phyloP scores from a whole-genome alignment of 768 basidiomycete species.

The Psilocybe cubensis region DNA sequence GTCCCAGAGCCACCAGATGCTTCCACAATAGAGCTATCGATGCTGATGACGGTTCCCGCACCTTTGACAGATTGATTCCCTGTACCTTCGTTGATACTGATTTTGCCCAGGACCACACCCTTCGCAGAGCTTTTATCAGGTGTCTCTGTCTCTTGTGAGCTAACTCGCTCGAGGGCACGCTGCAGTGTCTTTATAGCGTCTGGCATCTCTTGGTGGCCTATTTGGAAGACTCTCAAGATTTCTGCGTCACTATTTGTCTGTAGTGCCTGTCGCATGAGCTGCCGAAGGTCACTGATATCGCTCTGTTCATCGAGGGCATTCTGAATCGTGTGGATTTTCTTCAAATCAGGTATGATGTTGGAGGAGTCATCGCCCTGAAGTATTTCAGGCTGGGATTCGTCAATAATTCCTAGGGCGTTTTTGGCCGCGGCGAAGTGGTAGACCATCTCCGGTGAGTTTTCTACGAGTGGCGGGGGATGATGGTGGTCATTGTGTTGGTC shows the following conservation, averaged over 20 bases:
- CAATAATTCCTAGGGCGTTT: constrained; percentile 22
- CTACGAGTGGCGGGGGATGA: constrained; percentile 2
- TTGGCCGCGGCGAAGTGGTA: constrained; percentile 22
- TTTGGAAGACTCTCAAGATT: constrained; percentile 65
- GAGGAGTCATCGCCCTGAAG: not conserved
- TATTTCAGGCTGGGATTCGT: not conserved
- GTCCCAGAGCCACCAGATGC: constrained; percentile 18
- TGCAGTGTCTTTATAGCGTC: constrained; percentile 84
- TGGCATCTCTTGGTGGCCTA: constrained; percentile 69
- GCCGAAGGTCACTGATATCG: constrained; percentile 60
- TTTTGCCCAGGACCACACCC: constrained; percentile 20
- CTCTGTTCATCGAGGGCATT: constrained; percentile 45
- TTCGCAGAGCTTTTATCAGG: constrained; percentile 3
- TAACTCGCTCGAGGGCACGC: constrained; percentile 39
- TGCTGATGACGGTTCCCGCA: constrained; percentile 27
- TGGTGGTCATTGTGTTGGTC: constrained; percentile 2
- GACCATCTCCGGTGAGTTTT: constrained; percentile 16
- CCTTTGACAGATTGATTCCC: constrained; percentile 12
- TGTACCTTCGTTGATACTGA: constrained; percentile 20
- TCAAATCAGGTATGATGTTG: constrained; percentile 25
- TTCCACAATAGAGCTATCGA: constrained; percentile 24
- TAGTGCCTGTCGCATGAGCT: constrained; percentile 61
- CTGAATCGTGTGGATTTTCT: constrained; percentile 29
- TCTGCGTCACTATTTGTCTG: constrained; percentile 61
- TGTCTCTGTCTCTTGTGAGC: constrained; percentile 14